Base-by-base conservation (phyloP, 2,329 filamentous ascomycete species). In the Microdochium nivale region DNA sequence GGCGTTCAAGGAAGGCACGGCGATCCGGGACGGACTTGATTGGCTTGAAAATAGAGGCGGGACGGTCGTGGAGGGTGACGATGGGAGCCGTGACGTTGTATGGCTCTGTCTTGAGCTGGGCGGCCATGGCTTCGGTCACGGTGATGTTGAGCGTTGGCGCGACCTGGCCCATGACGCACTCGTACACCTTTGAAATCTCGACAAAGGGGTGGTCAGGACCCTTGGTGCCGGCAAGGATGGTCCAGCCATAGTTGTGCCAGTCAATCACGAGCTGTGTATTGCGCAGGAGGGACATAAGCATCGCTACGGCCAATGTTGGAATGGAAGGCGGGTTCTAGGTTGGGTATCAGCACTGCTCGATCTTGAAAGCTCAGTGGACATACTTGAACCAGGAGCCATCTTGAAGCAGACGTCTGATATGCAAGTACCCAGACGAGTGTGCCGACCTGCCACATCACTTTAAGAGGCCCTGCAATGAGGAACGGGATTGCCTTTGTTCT, bases 191-290 rank as follows among this genome's bases (percentile, higher is more conserved):
- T 24, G 92, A 88, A 9, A 95, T 64, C 25, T 71, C 76, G 9
- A 96, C 90, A n/a, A 96, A 78, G 0, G 86, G 86, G 62, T 95
- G 88, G 5, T 64, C 67, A 2, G 70, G 56, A 40, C 80, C 76
- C 24, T 74, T 70, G 48, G 78, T 81, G 48, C 79, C 75, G 4
- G 79, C 87, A 3, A 99, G 81, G 60, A 99, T 95, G 9, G 90
- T 92, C 77, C 92, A 96, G 59, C 92, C 94, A 68, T 96, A 97
- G 70, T 99, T 99, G 74, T 99, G 94, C 94, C 94, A 99, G 73
- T 99, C 94, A 51, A 97, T 87, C 54, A 97, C 77, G 3, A 99
- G 78, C 52, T 81, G 81, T 37, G 88, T 95, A 59, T 88, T 86
- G 49, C 94, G 85, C 49, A 95, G 67, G 59, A 84, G 80, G 61